Base-by-base conservation (phyloP, 352 stramenopile species). In the Phytophthora europaea region DNA sequence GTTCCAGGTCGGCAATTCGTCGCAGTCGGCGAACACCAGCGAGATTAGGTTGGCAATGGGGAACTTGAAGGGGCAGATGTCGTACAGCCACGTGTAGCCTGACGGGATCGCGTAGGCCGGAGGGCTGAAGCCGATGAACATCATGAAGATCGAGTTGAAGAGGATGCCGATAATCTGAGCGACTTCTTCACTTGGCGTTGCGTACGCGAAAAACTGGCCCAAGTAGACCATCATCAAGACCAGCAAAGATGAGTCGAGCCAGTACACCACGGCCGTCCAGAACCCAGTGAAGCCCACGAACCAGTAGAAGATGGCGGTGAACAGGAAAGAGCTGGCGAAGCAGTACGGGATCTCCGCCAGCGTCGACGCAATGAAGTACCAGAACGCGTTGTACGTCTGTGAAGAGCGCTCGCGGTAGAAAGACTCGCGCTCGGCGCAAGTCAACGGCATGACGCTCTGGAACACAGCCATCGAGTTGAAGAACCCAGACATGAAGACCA, bases 401-500 rank as follows among this genome's bases (percentile, higher is more conserved):
- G 88, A 81, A 28, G 86, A 82, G 18, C 93, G 89, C 67, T 98
- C 92, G 7, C 91, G 76, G 83, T 98, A 98, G 67, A 70, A 70
- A 47, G 64, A 81, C 20, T 59, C 45, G 22, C 62, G 80, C 66
- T 98, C 89, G 12, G 81, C 81, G 64, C 84, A 80, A 53, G 94
- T 83, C 1, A 96, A 56, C 12, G 88, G 80, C 6, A 97, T 48
- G 12, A 91, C 82, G 10, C 76, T 89, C 50, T 94, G 74, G 53
- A 96, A 85, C 28, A 78, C 94, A 3, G 92, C 78, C 31, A 90
- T 79, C 15, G 78, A 84, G 9, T 94, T 76, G 47, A 97, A 80
- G 6, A 96, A 38, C 34, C 9, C 34, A 38, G 34, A 83, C 1
- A 92, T 58, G 23, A 72, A 65, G 57, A 80, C 88, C 72, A 79